Evolutionary conservation across 2,329 filamentous ascomycete species (phyloP), one percentile per base, ranked within the genome.

Genomic region (Penicillium vulpinum): DNA sequence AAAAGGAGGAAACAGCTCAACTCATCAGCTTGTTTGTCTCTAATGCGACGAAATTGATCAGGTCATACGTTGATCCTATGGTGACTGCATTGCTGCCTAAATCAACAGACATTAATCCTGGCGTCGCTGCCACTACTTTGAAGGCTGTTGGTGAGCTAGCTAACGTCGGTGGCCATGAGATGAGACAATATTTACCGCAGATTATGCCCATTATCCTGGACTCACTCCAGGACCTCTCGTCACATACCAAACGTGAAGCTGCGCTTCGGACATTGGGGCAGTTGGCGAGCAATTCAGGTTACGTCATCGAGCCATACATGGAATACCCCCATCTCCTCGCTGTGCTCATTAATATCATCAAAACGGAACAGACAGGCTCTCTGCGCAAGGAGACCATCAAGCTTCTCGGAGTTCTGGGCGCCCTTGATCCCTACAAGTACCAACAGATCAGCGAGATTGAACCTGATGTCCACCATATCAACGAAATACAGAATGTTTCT

Each of bases 61-160:
- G 93, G 73, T 93, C 94, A 3, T 97, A 97, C 67, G 94, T 99
- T 44, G 92, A 97, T 68, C 92, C 94, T 1, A 97, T 99, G 85
- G 90, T 97, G 52, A 89, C 89, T 13, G 92, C 97, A 1, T 83
- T 99, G n/a, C 80, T 99, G 2, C 94, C 94, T 1, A 97, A 97
- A 73, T 91, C 93, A 6, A 88, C 85, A 54, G 95, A 99, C 71
- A 75, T 85, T 0, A 94, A 91, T 64, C 85, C 92, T 0, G 90
- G 91, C 38, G 94, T 99, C 15, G 92, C 94, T 22, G 91, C 94
- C 1, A 96, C 92, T 2, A 96, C 96, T n/a, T 81, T 99, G 50
- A 91, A 92, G 73, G 93, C 94, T 7, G 91, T 99, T 60, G 94
- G 94, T 47, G 92, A 99, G 73, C 83, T 99, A 55, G 92, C 93